Evolutionary conservation across 805 yeast genomes (phyloP), one percentile per base, ranked within the genome.

Genomic region (Zygosaccharomyces siamensis): DNA sequence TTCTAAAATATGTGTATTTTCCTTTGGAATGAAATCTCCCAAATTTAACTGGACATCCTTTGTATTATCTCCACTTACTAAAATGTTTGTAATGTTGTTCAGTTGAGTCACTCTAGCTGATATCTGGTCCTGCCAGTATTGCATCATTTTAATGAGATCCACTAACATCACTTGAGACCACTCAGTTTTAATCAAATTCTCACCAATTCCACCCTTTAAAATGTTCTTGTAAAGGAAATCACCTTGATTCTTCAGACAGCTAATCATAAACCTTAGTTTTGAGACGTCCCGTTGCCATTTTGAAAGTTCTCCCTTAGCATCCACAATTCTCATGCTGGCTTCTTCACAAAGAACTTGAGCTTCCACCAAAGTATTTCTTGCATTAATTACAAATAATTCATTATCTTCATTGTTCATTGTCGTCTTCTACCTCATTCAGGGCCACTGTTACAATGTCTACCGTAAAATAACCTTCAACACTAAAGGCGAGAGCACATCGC

Each of bases 291-390:
- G 67, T 33, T 77, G 75, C 48, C 77, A 70, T 21, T 60, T 54
- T 30, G 69, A 70, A 7, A 78, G 64, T 11, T 69, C 61, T n/a
- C 58, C 60, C 44, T 51, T 55, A 1, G 75, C 68, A 8, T 64
- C 62, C 1, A 66, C 62, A 7, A 79, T 68, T 20, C 64, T 59
- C 18, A 57, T 54, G 56, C 75, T 76, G 16, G 84, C 82, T 30
- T 70, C 72, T n/a, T 72, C 70, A 45, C 86, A 80, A 3, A 77
- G 58, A 7, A 69, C 66, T 47, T 76, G 80, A 0, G 83, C 84
- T 11, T 71, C 68, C 1, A 72, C 62, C 31, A 81, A 69, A 20
- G 76, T 73, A 47, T 61, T 65, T 39, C 75, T 72, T 0, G 86
- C 81, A 57, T 75, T 79, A 11, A 58, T 53, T 6, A 71, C 65